Base-by-base conservation (phyloP, 1,139 yeast genomes). In the Geotrichum fermentans region DNA sequence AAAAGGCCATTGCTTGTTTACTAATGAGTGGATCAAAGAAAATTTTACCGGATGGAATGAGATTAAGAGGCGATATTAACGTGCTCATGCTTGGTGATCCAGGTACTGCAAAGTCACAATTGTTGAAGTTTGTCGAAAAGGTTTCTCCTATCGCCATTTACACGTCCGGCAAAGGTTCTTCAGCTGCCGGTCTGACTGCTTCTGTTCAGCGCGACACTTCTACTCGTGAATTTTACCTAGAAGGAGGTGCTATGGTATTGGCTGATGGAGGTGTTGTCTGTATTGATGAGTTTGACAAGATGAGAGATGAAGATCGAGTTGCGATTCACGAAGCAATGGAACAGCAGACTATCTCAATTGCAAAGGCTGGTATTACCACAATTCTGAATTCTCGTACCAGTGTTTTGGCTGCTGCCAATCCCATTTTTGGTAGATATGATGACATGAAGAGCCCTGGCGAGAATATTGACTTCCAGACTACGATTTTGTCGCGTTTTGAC, bases 321-420 rank as follows among this genome's bases (percentile, higher is more conserved):
- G 98, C 98, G 0, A 94, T 92, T 60, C 99, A 92, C 68, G 99
- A 92, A 74, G 98, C 98, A 7, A 92, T 92, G 99, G 99, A 92
- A 72, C 99, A 92, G 69, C 99, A 92, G 70, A 92, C 98, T 0
- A 92, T 92, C 57, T 90, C 97, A n/a, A 89, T 92, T 65, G 98
- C 98, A 42, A 92, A 92, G 67, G 99, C 99, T 8, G 99, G 99
- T 67, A 92, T 92, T 59, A 92, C 97, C 3, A 94, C 99, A 0
- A 89, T 92, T 51, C 75, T 92, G 57, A 92, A 92, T 66, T 90
- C 98, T 1, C 78, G 99, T 70, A 92, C 98, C 0, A 83, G 96
- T 36, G 98, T 94, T 1, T 73, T 94, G 46, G 98, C 98, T 0
- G 98, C 98, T 22, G 98, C 98, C 4, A 94, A 94, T 67, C 99